Percentiles rank a stretch among this genome's conserved stretches.
phyloP scores from a whole-genome alignment of 2,329 filamentous ascomycete genomes.

The Colletotrichum coccodes region DNA sequence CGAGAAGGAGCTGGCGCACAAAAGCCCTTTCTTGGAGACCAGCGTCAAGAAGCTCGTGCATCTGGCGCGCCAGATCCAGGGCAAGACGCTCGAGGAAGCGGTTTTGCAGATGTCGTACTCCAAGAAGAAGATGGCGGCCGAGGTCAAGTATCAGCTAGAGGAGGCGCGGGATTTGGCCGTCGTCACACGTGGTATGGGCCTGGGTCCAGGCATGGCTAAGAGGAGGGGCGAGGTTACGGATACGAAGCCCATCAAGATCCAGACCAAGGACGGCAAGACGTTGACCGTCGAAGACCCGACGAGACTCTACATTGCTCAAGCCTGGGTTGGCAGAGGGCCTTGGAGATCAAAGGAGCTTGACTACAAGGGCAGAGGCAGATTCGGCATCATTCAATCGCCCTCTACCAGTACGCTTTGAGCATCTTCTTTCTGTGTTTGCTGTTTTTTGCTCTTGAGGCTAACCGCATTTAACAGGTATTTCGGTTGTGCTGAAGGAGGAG shows the following conservation, averaged over 20 bases:
- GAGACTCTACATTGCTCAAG: slow-evolving; percentile 90
- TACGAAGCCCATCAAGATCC: slow-evolving; percentile 61
- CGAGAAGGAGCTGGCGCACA: slow-evolving; percentile 64
- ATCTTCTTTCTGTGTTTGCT: background rate
- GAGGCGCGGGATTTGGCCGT: slow-evolving; percentile 85
- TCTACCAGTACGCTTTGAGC: slow-evolving; percentile 73
- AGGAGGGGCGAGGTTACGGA: slow-evolving; percentile 45
- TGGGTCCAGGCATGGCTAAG: slow-evolving; percentile 56
- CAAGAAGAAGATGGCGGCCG: slow-evolving; percentile 89
- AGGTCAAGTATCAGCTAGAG: slow-evolving; percentile 82
- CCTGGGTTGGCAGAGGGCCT: slow-evolving; percentile 87
- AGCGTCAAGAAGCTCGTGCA: slow-evolving; percentile 91
- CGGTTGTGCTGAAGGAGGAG: slow-evolving; percentile 91
- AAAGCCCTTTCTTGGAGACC: slow-evolving; percentile 81
- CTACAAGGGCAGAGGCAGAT: slow-evolving; percentile 79
- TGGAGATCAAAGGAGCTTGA: slow-evolving; percentile 69
- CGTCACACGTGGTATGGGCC: slow-evolving; percentile 85
- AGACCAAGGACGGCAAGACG: slow-evolving; percentile 79
- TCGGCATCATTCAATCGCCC: slow-evolving; percentile 75
- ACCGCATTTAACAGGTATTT: slow-evolving; percentile 67
- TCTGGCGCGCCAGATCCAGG: slow-evolving; percentile 87
- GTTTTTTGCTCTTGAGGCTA: background rate
- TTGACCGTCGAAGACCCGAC: slow-evolving; percentile 78
- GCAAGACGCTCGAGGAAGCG: slow-evolving; percentile 94
- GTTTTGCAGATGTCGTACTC: slow-evolving; percentile 95